Percentiles rank a stretch among this genome's conserved stretches.
These are phyloP conservation scores for Trichoderma semiorbis DNA, from an alignment of 2,329 filamentous ascomycete species.

Conservation along the genomic window DNA sequence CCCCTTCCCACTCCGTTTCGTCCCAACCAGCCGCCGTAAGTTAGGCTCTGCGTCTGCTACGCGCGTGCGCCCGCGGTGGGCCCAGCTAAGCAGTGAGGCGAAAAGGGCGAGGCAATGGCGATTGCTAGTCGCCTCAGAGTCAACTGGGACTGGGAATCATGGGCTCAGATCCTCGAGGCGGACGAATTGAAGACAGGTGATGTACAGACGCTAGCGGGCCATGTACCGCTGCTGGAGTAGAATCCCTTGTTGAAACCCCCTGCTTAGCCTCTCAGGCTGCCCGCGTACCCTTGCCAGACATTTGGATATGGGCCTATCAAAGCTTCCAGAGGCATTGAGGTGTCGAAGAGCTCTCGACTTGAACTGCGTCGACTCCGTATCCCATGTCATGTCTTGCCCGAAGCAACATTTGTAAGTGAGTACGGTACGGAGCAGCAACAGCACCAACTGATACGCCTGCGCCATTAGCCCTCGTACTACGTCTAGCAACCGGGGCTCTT, in stretches of 20 bases:
- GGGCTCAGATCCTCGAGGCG: slow-evolving; percentile 13
- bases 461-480: not conserved
- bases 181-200: slow-evolving; percentile 14
- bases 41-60: not conserved
- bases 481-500: not conserved
- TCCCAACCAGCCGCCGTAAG: not conserved
- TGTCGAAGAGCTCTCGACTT: not conserved
- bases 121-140: not conserved
- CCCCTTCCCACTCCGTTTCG: not conserved
- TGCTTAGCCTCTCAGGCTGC: slow-evolving; percentile 18
- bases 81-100: slow-evolving; percentile 15
- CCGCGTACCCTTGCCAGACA: slow-evolving; percentile 14
- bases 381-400: not conserved
- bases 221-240: slow-evolving; percentile 13
- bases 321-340: not conserved
- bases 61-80: slow-evolving; percentile 13
- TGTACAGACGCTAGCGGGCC: slow-evolving; percentile 16
- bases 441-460: not conserved
- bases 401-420: not conserved
- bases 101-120: slow-evolving; percentile 16
- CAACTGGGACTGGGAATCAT: not conserved
- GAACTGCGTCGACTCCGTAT: not conserved
- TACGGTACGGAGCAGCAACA: not conserved
- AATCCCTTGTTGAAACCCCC: slow-evolving; percentile 7
- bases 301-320: slow-evolving; percentile 18